Evolutionary conservation across 495 filamentous ascomycete species (phyloP).

Genomic region (Xanthoparmelia taractica): DNA sequence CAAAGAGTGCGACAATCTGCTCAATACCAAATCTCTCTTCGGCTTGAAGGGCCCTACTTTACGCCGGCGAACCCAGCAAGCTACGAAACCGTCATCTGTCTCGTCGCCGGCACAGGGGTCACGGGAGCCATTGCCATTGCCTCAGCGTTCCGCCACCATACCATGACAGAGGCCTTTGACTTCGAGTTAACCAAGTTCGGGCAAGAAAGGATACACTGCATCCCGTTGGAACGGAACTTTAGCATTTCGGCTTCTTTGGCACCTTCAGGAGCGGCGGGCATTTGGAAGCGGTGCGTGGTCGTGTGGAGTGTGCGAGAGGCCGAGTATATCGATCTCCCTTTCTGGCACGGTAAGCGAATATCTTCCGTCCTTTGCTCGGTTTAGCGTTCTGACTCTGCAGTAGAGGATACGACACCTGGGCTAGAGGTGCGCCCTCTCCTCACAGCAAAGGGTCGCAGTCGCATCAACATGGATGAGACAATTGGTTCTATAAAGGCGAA

Average conservation of each 20-base stretch:
- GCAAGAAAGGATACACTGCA: background rate
- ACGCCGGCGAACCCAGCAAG: conserved; percentile 28
- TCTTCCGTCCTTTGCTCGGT: background rate
- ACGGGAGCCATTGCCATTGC: conserved; percentile 31
- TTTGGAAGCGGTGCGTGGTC: conserved; percentile 27
- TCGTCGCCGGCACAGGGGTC: conserved; percentile 32
- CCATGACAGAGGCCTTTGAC: background rate
- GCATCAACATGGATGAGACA: conserved; percentile 17
- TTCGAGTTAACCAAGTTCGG: background rate
- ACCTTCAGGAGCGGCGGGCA: background rate
- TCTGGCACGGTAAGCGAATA: conserved; percentile 1
- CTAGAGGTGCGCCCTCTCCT: conserved; percentile 24
- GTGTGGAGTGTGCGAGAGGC: conserved; percentile 28
- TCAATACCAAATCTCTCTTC: conserved; percentile 22
- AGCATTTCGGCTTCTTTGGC: background rate
- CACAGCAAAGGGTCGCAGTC: conserved; percentile 20
- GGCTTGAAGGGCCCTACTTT: conserved; percentile 34
- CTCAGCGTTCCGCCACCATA: conserved; percentile 22
- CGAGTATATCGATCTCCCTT: conserved; percentile 25
- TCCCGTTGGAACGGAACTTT: background rate
- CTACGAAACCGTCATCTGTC: conserved; percentile 30
- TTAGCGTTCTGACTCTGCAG: background rate
- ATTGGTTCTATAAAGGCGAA: conserved; percentile 13
- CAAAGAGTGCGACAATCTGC: background rate
- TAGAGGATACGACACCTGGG: conserved; percentile 11